These are phyloP conservation scores for Spizellomyces sp. DNA, from an alignment of 192 early-diverging fungal genomes.

Conservation along the genomic window DNA sequence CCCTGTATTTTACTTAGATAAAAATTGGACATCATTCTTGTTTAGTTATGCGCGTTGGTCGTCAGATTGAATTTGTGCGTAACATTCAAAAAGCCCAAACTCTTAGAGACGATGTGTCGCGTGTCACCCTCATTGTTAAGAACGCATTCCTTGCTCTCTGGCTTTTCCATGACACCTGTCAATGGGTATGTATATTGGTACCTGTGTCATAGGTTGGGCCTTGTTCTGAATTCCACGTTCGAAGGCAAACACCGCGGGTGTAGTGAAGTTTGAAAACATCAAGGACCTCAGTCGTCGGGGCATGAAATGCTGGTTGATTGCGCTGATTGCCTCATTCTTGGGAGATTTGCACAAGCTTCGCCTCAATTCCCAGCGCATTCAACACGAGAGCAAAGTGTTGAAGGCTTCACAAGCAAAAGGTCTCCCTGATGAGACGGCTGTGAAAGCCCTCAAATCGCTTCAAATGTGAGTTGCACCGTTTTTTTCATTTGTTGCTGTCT, in stretches of 20 bases:
- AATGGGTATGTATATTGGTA: slow-evolving; percentile 54
- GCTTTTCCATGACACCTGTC: slow-evolving; percentile 62
- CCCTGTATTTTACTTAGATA: background rate
- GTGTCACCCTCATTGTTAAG: slow-evolving; percentile 54
- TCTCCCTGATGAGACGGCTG: slow-evolving; percentile 25
- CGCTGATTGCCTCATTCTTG: slow-evolving; percentile 62
- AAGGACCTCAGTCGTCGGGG: slow-evolving; percentile 62
- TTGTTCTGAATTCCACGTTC: background rate
- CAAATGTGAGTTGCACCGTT: background rate
- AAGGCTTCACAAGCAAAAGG: slow-evolving; percentile 30
- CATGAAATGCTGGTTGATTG: slow-evolving; percentile 69
- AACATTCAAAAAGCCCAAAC: slow-evolving; percentile 56
- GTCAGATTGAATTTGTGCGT: slow-evolving; percentile 69
- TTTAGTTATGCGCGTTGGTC: slow-evolving; percentile 69
- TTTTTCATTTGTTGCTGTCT: too few species aligned
- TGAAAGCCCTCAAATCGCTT: slow-evolving; percentile 28
- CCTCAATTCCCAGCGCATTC: slow-evolving; percentile 50
- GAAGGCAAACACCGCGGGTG: slow-evolving; percentile 59
- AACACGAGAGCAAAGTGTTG: slow-evolving; percentile 33
- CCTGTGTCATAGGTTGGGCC: background rate
- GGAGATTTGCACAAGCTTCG: slow-evolving; percentile 69
- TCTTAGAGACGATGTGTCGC: slow-evolving; percentile 63
- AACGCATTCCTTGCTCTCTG: slow-evolving; percentile 64
- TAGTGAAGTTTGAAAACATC: slow-evolving; percentile 65
- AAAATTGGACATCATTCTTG: slow-evolving; percentile 2